Percentiles rank a stretch among this genome's conserved stretches.
These are phyloP conservation scores for Mycena filopes DNA, from an alignment of 768 basidiomycete genomes.

Conservation along the genomic window DNA sequence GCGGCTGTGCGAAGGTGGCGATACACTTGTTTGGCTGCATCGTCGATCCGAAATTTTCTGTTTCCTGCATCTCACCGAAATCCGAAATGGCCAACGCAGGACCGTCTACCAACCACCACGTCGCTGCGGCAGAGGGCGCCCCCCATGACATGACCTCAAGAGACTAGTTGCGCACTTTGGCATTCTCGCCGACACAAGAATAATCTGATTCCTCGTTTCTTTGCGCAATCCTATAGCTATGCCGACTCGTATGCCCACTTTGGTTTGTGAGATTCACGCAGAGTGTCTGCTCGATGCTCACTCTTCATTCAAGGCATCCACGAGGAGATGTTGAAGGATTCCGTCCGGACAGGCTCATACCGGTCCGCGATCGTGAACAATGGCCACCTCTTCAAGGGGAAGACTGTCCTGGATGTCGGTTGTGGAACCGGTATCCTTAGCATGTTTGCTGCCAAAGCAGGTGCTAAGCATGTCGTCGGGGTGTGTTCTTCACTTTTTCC, in stretches of 20 bases:
- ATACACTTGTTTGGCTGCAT: slow-evolving; percentile 2
- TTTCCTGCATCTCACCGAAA: slow-evolving; percentile 28
- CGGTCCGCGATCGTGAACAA: slow-evolving; percentile 95
- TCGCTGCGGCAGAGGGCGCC: slow-evolving; percentile 20
- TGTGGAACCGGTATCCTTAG: slow-evolving; percentile 98
- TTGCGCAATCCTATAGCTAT: slow-evolving; percentile 65
- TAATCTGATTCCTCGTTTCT: slow-evolving; percentile 51
- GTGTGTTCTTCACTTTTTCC: slow-evolving; percentile 56
- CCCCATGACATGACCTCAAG: slow-evolving; percentile 79
- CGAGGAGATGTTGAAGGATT: slow-evolving; percentile 99
- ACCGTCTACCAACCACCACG: slow-evolving; percentile 40
- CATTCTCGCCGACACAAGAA: slow-evolving; percentile 36
- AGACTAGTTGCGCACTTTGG: slow-evolving; percentile 80
- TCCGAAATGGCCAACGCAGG: slow-evolving; percentile 41
- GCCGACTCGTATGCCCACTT: slow-evolving; percentile 97
- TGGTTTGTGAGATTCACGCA: slow-evolving; percentile 57
- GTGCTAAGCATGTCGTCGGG: slow-evolving; percentile 93
- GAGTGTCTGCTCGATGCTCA: slow-evolving; percentile 8
- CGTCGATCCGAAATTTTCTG: slow-evolving; percentile 9
- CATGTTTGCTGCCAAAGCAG: slow-evolving; percentile 98
- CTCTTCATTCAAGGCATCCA: slow-evolving; percentile 77
- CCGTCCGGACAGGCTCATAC: slow-evolving; percentile 95
- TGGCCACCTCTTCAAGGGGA: slow-evolving; percentile 94
- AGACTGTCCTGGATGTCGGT: slow-evolving; percentile 97
- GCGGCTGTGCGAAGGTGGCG: not conserved